phyloP scores from a whole-genome alignment of 495 filamentous ascomycete genomes.

The Podospora conica region DNA sequence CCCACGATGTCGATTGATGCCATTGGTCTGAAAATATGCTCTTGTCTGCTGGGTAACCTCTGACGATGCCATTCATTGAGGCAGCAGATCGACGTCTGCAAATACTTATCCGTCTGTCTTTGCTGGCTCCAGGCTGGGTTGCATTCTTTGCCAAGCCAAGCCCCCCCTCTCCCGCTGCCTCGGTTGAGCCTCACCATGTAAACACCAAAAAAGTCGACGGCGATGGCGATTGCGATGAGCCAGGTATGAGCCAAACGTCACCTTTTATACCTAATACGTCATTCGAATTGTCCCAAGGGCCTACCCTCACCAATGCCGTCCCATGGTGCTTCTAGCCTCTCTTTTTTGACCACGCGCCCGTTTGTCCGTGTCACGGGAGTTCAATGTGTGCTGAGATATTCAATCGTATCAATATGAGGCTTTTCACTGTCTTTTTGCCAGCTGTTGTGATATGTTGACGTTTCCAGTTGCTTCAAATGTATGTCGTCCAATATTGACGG shows the following conservation, averaged over 20 bases:
- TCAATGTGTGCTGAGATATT: background rate
- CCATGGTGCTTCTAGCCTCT: background rate
- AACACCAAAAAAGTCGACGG: background rate
- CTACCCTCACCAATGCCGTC: background rate
- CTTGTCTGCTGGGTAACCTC: background rate
- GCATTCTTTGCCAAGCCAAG: background rate
- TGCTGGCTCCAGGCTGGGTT: no score
- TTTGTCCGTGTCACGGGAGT: background rate
- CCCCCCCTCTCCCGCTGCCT: background rate
- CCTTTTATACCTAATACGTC: background rate
- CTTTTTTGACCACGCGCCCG: background rate
- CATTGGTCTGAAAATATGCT: background rate
- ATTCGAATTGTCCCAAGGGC: background rate
- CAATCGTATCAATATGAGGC: background rate
- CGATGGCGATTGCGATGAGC: background rate
- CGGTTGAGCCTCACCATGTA: background rate
- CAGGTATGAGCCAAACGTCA: background rate
- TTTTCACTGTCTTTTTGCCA: background rate
- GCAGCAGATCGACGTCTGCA: background rate
- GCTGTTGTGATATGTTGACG: background rate
- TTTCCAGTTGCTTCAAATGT: background rate
- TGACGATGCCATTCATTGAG: background rate
- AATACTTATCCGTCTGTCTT: background rate
- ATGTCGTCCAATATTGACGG: background rate
- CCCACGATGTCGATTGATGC: background rate